phyloP scores from a whole-genome alignment of 2,329 filamentous ascomycete species.

The Cryphonectria nitschkei region DNA sequence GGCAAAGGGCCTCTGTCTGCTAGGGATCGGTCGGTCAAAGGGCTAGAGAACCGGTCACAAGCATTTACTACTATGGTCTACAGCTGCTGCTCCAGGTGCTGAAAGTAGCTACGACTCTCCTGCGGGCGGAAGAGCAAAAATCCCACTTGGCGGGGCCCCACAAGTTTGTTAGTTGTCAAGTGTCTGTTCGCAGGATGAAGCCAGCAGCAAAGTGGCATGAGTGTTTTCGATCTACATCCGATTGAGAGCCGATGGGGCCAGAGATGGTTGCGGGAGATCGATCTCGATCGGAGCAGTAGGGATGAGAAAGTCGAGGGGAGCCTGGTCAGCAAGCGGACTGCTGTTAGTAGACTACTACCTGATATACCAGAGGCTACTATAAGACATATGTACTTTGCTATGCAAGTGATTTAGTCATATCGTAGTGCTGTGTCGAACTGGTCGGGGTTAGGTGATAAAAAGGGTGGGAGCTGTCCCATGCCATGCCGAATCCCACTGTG shows the following conservation, averaged over 20 bases:
- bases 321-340: not conserved
- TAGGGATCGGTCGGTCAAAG: not conserved
- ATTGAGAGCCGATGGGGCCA: not conserved
- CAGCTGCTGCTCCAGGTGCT: no score
- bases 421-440: no score
- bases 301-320: not conserved
- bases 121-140: not conserved
- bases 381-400: not conserved
- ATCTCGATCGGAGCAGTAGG: conserved; percentile 4
- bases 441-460: not conserved
- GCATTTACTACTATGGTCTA: no score
- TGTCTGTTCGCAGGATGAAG: not conserved
- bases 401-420: not conserved
- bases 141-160: not conserved
- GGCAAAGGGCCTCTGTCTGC: not conserved
- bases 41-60: not conserved
- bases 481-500: no score
- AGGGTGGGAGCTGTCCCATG: no score
- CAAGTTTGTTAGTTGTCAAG: not conserved
- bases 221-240: not conserved
- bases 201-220: not conserved
- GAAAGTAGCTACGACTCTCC: not conserved
- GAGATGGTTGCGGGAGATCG: conserved; percentile 3
- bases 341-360: not conserved
- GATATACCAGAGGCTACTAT: no score